Evolutionary conservation across 805 yeast genomes (phyloP).

Genomic region (Monosporozyma servazzii): DNA sequence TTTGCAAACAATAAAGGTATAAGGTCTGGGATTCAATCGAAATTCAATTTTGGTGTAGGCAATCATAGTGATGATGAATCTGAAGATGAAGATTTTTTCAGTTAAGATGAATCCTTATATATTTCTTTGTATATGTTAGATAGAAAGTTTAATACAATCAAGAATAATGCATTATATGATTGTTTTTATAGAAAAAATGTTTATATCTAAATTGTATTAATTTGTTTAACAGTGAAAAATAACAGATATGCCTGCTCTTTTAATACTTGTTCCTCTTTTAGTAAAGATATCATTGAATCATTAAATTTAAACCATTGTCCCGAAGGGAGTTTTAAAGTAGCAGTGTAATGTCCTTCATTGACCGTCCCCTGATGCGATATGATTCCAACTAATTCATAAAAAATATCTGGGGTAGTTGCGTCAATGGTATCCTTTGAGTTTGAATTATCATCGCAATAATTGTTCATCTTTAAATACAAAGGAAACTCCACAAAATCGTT

Average conservation of each 20-base stretch:
- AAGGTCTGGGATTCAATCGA: conserved; percentile 32
- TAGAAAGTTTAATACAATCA: neutral
- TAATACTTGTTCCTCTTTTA: conserved; percentile 56
- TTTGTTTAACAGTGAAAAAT: conserved; percentile 44
- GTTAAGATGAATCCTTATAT: conserved; percentile 20
- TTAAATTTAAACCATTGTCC: conserved; percentile 88
- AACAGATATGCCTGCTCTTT: conserved; percentile 71
- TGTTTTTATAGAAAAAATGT: neutral
- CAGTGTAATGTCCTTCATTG: conserved; percentile 90
- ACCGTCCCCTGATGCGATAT: conserved; percentile 88
- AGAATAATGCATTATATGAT: neutral
- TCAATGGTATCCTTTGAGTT: conserved; percentile 3
- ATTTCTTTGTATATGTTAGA: neutral
- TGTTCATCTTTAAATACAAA: conserved; percentile 57
- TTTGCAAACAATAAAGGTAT: conserved; percentile 44
- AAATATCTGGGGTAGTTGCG: conserved; percentile 29
- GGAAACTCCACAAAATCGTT: conserved; percentile 72
- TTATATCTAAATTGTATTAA: neutral
- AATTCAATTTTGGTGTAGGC: conserved; percentile 28
- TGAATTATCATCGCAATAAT: conserved; percentile 34
- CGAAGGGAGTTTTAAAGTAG: conserved; percentile 60
- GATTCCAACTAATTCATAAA: conserved; percentile 78
- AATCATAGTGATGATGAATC: conserved; percentile 24
- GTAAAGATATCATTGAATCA: conserved; percentile 69
- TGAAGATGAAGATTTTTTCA: conserved; percentile 42